These are phyloP conservation scores for Vigna nakashimae DNA, from an alignment of 306 rosid genomes.

Conservation along the genomic window DNA sequence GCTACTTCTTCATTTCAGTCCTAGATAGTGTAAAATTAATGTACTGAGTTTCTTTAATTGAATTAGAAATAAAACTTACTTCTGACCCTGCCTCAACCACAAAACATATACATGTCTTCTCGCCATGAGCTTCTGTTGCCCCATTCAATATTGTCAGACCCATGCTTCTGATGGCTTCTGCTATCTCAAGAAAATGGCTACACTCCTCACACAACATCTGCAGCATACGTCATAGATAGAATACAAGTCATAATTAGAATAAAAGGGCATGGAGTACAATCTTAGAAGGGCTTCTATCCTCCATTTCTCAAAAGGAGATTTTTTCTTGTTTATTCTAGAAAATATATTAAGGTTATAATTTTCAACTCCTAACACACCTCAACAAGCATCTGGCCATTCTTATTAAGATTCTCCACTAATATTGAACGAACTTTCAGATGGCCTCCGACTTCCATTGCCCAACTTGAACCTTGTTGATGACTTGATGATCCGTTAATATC, in stretches of 20 bases:
- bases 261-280: background rate
- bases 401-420: conserved; percentile 86
- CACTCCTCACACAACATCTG: conserved; percentile 97
- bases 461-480: conserved; percentile 84
- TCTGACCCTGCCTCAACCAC: conserved; percentile 74
- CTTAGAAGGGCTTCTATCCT: background rate
- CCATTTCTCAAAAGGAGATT: conserved; percentile 11
- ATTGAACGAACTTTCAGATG: conserved; percentile 92
- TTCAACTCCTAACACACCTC: conserved; percentile 63
- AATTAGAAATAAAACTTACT: conserved; percentile 16
- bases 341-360: conserved; percentile 24
- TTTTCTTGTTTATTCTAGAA: background rate
- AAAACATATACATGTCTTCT: conserved; percentile 89
- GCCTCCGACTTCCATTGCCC: conserved; percentile 99
- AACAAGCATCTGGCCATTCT: conserved; percentile 92
- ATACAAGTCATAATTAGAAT: conserved; percentile 34
- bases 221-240: conserved; percentile 40
- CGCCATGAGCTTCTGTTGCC: conserved; percentile 80
- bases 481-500: conserved; percentile 65
- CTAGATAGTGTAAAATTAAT: background rate
- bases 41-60: background rate
- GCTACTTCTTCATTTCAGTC: background rate
- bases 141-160: conserved; percentile 86
- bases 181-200: conserved; percentile 95
- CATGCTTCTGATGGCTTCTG: conserved; percentile 89